Percentiles rank a stretch among this genome's conserved stretches.
phyloP scores from a whole-genome alignment of 768 basidiomycete species.

The Psilocybe sp. region DNA sequence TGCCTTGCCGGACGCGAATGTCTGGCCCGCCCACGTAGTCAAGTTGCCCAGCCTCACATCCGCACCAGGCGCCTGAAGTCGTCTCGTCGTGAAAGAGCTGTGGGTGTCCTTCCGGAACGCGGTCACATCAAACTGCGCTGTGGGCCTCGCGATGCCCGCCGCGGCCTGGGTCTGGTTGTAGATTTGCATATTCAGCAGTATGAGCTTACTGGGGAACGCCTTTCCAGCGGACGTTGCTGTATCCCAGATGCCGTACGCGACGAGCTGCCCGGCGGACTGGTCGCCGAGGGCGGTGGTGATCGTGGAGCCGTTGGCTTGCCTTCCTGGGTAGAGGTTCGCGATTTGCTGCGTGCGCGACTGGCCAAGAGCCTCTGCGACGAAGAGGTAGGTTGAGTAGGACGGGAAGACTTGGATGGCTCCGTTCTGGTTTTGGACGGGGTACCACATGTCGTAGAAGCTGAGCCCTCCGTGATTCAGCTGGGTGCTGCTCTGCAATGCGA shows the following conservation, averaged over 20 bases:
- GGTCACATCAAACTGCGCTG: constrained; percentile 44
- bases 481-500: constrained; percentile 46
- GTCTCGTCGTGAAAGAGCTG: constrained; percentile 33
- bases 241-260: constrained; percentile 53
- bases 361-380: constrained; percentile 46
- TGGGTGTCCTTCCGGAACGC: constrained; percentile 28
- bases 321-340: constrained; percentile 49
- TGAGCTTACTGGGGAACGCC: constrained; percentile 42
- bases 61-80: constrained; percentile 46
- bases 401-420: constrained; percentile 52
- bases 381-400: constrained; percentile 50
- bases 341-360: constrained; percentile 40
- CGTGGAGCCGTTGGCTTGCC: constrained; percentile 49
- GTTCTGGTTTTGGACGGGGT: constrained; percentile 42
- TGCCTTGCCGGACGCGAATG: constrained; percentile 38
- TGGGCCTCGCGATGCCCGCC: constrained; percentile 28
- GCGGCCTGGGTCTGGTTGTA: constrained; percentile 44
- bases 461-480: constrained; percentile 49
- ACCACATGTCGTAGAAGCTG: constrained; percentile 49
- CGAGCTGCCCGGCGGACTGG: constrained; percentile 42
- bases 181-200: constrained; percentile 47
- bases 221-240: constrained; percentile 18
- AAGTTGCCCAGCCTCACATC: constrained; percentile 40
- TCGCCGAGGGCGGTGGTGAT: constrained; percentile 51
- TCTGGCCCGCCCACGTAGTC: constrained; percentile 52